Base-by-base conservation (phyloP, 1,284 basidiomycete species). In the Irpex sp. region DNA sequence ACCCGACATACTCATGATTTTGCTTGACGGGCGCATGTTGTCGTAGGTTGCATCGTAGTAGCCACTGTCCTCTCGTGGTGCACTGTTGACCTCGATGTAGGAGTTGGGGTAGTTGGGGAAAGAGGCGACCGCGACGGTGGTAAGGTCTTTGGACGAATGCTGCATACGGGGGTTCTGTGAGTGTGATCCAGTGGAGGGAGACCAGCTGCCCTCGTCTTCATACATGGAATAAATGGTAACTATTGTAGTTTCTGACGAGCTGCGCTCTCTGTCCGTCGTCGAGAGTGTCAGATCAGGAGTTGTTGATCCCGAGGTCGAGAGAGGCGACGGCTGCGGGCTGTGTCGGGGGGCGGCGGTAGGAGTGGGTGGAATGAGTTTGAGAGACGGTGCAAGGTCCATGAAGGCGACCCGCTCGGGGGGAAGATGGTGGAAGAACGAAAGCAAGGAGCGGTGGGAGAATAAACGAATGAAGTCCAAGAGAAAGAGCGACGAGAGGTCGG, bases 201-300 rank as follows among this genome's bases (percentile, higher is more conserved):
- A 72, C 78, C 75, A 77, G 78, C 74, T 77, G 62, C 71, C 75
- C 69, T 67, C 75, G 68, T 76, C 67, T 65, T 74, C 65, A 71
- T 91, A 91, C 89, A 91, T 91, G 57, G 87, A 90, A 72, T 90
- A 91, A 60, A 91, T 91, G 61, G 87, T 86, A 71, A 88, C 84
- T 67, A 90, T 88, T 8, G 87, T 84, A 42, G 85, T 82, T 67
- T 88, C 87, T 0, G 79, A 73, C 0, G 79, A 79, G 67, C 72
- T 75, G 60, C 79, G 77, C 35, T 75, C 75, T 60, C 65, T 72
- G 58, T 65, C 60, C 48, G 70, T 65, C 19, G 67, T 61, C 23
- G 62, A 68, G 47, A 67, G 66, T 7, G 69, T 57, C 58, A 73
- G 68, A 39, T 73, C 74, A 33, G 72, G 71, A 37, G 69, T 62